These are phyloP conservation scores for Diaporthe batatas DNA, from an alignment of 2,329 filamentous ascomycete species.

Conservation along the genomic window DNA sequence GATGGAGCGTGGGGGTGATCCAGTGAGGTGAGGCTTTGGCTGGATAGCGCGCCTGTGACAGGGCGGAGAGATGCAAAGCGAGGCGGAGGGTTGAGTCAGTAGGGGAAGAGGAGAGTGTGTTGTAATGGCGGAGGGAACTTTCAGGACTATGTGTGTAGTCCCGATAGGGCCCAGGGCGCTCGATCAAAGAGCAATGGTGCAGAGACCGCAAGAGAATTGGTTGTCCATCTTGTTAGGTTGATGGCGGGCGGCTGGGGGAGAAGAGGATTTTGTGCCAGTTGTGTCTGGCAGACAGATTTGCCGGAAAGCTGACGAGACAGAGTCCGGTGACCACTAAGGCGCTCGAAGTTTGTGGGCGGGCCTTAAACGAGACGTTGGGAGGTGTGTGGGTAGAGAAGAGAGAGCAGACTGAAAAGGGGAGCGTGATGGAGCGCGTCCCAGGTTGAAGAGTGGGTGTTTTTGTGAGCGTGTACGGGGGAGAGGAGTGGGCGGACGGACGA, in stretches of 20 bases:
- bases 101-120: conserved; percentile 2
- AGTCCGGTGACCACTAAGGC: neutral
- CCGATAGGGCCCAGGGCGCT: conserved; percentile 37
- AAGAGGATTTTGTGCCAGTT: conserved; percentile 8
- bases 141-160: conserved; percentile 24
- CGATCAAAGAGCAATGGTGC: conserved; percentile 39
- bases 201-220: conserved; percentile 30
- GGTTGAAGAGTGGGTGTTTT: conserved; percentile 5
- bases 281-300: conserved; percentile 22
- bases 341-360: neutral
- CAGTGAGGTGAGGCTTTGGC: conserved; percentile 16
- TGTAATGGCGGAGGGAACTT: conserved; percentile 13
- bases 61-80: conserved; percentile 2
- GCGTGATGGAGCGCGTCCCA: conserved; percentile 8
- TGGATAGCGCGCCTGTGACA: conserved; percentile 11
- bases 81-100: conserved; percentile 15
- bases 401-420: neutral
- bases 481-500: no score
- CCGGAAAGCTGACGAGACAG: neutral
- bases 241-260: conserved; percentile 2
- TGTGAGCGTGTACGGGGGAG: conserved; percentile 3
- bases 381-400: conserved; percentile 7
- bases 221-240: conserved; percentile 41
- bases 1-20: conserved; percentile 24
- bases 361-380: neutral